These are phyloP conservation scores for Asclepias syriaca DNA, from an alignment of 257 asterid genomes.

Conservation along the genomic window DNA sequence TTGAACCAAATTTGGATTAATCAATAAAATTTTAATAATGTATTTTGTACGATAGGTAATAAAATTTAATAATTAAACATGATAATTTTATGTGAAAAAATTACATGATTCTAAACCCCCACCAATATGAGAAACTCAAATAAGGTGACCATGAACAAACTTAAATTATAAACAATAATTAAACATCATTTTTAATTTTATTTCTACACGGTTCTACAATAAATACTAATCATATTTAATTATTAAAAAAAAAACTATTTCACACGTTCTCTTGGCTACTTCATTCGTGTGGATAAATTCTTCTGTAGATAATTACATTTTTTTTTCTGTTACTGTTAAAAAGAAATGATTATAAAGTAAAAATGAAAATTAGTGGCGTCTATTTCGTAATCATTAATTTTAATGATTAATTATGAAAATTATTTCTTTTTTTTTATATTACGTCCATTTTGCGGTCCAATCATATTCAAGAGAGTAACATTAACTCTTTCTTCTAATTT, in stretches of 20 bases:
- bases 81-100: too few species aligned
- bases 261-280: not conserved
- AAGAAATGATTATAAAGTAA: not conserved
- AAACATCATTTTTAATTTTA: not conserved
- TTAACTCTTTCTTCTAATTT: not conserved
- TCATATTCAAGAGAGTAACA: not conserved
- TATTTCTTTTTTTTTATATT: not conserved
- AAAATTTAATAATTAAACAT: too few species aligned
- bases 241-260: not conserved
- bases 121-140: too few species aligned
- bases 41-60: too few species aligned
- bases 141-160: not conserved
- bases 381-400: conserved; percentile 7
- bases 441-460: not conserved
- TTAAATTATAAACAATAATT: not conserved
- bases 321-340: not conserved
- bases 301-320: not conserved
- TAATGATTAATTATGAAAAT: not conserved
- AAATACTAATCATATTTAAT: not conserved
- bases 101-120: too few species aligned
- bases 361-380: not conserved
- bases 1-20: too few species aligned
- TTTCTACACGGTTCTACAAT: not conserved
- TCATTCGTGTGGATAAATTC: not conserved
- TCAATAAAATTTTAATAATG: too few species aligned